Base-by-base conservation (phyloP, 148 eudicot genomes). In the Heliamphora exappendiculata region DNA sequence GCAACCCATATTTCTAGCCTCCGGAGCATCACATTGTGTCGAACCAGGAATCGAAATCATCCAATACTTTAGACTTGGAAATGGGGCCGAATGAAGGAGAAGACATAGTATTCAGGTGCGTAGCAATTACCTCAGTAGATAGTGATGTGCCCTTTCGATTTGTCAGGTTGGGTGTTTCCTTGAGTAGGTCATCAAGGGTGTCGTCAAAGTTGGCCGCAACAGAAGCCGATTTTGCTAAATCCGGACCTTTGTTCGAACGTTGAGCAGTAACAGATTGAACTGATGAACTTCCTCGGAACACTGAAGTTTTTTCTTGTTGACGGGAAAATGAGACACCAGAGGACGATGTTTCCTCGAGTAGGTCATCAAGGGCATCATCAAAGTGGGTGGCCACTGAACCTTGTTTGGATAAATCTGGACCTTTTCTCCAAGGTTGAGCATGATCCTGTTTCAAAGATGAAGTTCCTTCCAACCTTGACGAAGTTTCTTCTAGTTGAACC, bases 41-140 rank as follows among this genome's bases (percentile, higher is more conserved):
- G 10, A 93, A 83, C 93, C 96, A 93, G 33, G 96, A 86, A 83
- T 91, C 96, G 75, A 93, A 93, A 81, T 93, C 98, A 75, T 91
- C 96, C 59, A 90, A 50, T n/a, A 72, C 82, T 73, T 86, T 76
- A 34, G 92, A 80, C 49, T 89, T 89, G 6, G 89, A 79, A 76
- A 16, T 42, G 64, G 90, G 81, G 57, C 74, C 49, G 7, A 78
- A 33, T 9, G 82, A 73, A 59, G 84, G 67, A 22, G 89, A 79
- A 10, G 81, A 31, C 13, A 37, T 45, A 29, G 41, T 63, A 74
- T 64, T 67, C 17, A 34, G 50, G 24, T 74, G 50, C 45, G 63
- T 26, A 24, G 74, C 34, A 39, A 72, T 80, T 63, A 76, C 75
- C 55, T 70, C 84, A 20, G 63, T 22, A 17, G 78, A 45, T 33